Conservation (phyloP, 495 filamentous ascomycete genomes). For the Amorphotheca resinae region DNA sequence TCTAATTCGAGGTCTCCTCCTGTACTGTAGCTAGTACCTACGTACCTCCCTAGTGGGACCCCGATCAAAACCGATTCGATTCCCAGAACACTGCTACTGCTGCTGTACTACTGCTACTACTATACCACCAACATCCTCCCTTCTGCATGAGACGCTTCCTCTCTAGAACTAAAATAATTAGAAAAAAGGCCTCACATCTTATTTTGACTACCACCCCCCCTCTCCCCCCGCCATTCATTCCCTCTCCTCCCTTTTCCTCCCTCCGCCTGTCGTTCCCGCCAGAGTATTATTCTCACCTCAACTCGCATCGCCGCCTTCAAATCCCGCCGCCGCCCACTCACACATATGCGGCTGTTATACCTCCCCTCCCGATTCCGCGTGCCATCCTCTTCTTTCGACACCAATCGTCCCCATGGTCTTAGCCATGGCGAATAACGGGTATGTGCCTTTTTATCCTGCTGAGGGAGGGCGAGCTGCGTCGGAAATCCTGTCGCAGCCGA, state of each 20-base stretch:
- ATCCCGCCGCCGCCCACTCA: not conserved
- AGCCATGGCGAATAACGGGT: constrained; percentile 20
- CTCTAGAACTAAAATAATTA: no score
- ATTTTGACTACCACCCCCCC: no score
- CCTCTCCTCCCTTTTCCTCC: not conserved
- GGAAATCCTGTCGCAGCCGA: not conserved
- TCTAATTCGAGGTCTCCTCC: no score
- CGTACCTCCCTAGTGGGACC: no score
- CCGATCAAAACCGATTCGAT: constrained; percentile 1
- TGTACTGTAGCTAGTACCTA: no score
- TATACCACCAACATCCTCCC: not conserved
- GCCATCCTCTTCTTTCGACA: not conserved
- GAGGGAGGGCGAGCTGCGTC: no score
- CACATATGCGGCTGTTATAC: not conserved
- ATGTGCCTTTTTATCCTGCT: constrained; percentile 4
- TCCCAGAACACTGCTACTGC: not conserved
- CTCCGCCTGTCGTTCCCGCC: not conserved
- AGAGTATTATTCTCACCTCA: not conserved
- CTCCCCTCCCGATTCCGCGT: not conserved
- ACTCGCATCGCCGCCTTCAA: not conserved
- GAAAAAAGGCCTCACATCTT: no score
- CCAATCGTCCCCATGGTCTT: constrained; percentile 17
- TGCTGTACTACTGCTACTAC: not conserved
- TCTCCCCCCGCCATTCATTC: not conserved
- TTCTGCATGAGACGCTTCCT: not conserved